Percentiles rank a stretch among this genome's conserved stretches.
Conservation (phyloP, 192 early-diverging fungal genomes). For the Phycomyces nitens region DNA sequence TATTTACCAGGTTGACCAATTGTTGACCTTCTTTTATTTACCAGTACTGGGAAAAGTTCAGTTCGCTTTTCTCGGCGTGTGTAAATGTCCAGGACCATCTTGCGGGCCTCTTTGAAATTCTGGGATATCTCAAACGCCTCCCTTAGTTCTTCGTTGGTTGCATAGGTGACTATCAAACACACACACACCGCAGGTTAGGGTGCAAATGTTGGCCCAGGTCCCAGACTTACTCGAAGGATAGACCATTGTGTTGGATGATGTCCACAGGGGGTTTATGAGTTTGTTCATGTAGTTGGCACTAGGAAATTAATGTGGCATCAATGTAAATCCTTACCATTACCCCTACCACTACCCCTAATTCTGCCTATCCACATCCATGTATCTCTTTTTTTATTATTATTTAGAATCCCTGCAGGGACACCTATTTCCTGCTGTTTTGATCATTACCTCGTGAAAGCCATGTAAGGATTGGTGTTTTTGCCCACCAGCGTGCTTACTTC, state of each 20-base stretch:
- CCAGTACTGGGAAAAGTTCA: constrained; percentile 20
- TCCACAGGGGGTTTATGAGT: background rate
- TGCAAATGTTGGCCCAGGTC: background rate
- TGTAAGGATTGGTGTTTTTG: too few relatives aligned
- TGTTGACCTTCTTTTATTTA: background rate
- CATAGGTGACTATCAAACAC: constrained; percentile 21
- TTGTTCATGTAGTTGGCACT: background rate
- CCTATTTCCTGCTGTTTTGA: too few relatives aligned
- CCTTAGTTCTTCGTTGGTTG: constrained; percentile 21
- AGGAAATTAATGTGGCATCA: too few relatives aligned
- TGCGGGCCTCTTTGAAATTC: constrained; percentile 16
- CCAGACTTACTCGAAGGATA: background rate
- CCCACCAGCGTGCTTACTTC: too few relatives aligned
- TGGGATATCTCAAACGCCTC: constrained; percentile 13
- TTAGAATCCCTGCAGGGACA: too few relatives aligned
- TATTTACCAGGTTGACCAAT: background rate
- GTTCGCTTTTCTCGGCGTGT: background rate
- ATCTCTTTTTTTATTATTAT: too few relatives aligned
- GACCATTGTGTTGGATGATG: background rate
- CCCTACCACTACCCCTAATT: too few relatives aligned
- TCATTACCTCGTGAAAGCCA: too few relatives aligned
- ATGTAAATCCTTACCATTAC: too few relatives aligned
- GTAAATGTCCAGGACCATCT: constrained; percentile 26
- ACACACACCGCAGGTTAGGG: constrained; percentile 2
- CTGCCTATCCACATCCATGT: too few relatives aligned